These are phyloP conservation scores for Hydnomerulius pinastri DNA, from an alignment of 768 basidiomycete genomes.

Conservation along the genomic window DNA sequence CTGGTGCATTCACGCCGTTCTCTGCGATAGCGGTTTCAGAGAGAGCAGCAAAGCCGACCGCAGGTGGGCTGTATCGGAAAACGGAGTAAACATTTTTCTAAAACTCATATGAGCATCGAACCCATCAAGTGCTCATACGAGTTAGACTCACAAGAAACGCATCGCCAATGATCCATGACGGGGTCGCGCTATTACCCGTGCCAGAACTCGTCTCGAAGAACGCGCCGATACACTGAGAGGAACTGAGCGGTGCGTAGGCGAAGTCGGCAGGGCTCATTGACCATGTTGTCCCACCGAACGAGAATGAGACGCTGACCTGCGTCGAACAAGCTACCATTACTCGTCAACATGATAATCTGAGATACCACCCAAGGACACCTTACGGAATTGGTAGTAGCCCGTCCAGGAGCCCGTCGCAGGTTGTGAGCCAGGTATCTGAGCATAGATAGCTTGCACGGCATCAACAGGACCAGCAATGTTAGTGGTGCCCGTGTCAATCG, in stretches of 20 bases:
- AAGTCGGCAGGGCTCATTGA: conserved; percentile 52
- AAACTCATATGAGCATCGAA: not conserved
- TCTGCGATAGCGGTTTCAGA: conserved; percentile 29
- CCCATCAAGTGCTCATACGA: not conserved
- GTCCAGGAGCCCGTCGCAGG: conserved; percentile 36
- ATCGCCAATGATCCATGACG: conserved; percentile 57
- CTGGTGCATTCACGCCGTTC: conserved; percentile 33
- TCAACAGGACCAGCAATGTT: conserved; percentile 52
- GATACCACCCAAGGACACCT: not conserved
- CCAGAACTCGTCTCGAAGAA: conserved; percentile 46
- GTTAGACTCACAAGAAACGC: conserved; percentile 40
- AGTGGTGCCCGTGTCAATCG: conserved; percentile 66
- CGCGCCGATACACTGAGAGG: conserved; percentile 50
- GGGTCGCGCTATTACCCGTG: conserved; percentile 27
- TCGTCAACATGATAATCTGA: not conserved
- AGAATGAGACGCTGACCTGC: conserved; percentile 38
- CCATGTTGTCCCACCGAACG: conserved; percentile 50
- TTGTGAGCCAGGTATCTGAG: conserved; percentile 44
- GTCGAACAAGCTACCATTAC: conserved; percentile 35
- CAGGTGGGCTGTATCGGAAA: conserved; percentile 49
- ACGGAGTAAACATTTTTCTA: conserved; percentile 62
- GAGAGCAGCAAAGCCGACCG: conserved; percentile 53
- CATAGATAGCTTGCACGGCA: conserved; percentile 44
- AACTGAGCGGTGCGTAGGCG: conserved; percentile 38
- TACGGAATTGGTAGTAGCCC: conserved; percentile 53